These are phyloP conservation scores for Triglochin maritima DNA, from an alignment of 106 monocot genomes.

Conservation along the genomic window DNA sequence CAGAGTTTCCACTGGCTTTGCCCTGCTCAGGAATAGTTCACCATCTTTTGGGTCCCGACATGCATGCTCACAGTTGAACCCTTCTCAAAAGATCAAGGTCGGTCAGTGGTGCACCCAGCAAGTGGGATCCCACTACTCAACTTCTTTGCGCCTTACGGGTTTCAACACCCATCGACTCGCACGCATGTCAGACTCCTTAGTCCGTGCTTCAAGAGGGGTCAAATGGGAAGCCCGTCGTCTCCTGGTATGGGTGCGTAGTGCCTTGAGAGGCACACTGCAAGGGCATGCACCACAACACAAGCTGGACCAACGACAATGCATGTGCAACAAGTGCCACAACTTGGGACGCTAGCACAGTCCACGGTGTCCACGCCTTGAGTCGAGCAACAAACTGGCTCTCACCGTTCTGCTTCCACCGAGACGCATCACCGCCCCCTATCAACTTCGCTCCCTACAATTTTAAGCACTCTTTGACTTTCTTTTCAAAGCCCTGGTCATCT, in stretches of 20 bases:
- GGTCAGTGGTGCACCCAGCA: slow-evolving; percentile 12
- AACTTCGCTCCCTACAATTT: slow-evolving; percentile 17
- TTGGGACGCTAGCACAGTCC: slow-evolving; percentile 11
- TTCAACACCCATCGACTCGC: slow-evolving; percentile 22
- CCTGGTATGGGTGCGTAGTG: not conserved
- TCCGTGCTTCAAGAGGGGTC: slow-evolving; percentile 37
- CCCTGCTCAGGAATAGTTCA: slow-evolving; percentile 24
- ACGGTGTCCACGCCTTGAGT: slow-evolving; percentile 12
- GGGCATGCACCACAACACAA: slow-evolving; percentile 10
- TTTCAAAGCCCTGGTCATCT: slow-evolving; percentile 19
- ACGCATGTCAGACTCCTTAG: slow-evolving; percentile 36
- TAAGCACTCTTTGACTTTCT: slow-evolving; percentile 28
- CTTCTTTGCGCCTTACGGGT: slow-evolving; percentile 26
- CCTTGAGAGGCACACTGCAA: not conserved
- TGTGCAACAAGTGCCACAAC: slow-evolving; percentile 5
- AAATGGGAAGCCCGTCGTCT: slow-evolving; percentile 20
- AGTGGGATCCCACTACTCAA: slow-evolving; percentile 18
- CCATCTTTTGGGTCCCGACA: slow-evolving; percentile 25
- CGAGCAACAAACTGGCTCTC: not conserved
- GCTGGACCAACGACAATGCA: not conserved
- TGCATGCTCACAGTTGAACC: slow-evolving; percentile 30
- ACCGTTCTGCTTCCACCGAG: not conserved
- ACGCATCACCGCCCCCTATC: not conserved
- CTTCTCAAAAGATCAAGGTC: slow-evolving; percentile 24
- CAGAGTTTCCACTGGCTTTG: slow-evolving; percentile 20